These are phyloP conservation scores for Citrus mangshanensis DNA, from an alignment of 345 rosid genomes.

Conservation along the genomic window DNA sequence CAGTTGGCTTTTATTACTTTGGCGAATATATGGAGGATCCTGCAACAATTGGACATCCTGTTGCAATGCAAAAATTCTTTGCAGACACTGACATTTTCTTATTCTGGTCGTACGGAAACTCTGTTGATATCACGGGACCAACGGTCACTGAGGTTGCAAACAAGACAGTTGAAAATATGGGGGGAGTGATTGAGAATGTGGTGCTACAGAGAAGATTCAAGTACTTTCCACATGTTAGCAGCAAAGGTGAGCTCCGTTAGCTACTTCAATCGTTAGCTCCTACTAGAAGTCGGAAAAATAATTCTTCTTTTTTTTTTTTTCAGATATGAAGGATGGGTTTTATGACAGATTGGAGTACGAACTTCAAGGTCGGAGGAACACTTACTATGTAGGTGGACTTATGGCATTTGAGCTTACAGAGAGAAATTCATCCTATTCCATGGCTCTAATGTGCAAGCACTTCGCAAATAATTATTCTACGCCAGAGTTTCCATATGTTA, in stretches of 20 bases:
- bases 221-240: conserved; percentile 63
- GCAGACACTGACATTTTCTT: conserved; percentile 58
- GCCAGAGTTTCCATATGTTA: conserved; percentile 49
- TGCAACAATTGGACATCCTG: conserved; percentile 56
- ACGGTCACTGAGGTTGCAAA: conserved; percentile 40
- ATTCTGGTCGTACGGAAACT: conserved; percentile 70
- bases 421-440: conserved; percentile 66
- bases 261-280: not conserved
- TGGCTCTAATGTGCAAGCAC: conserved; percentile 59
- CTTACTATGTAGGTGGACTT: conserved; percentile 65
- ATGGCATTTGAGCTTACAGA: conserved; percentile 71
- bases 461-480: conserved; percentile 39
- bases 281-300: not conserved
- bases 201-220: conserved; percentile 54
- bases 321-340: conserved; percentile 70
- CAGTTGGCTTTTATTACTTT: conserved; percentile 60
- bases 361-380: conserved; percentile 57
- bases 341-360: conserved; percentile 51
- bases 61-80: conserved; percentile 70
- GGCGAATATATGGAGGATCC: conserved; percentile 70
- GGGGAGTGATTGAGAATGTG: conserved; percentile 46
- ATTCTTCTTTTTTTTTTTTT: conserved; percentile 15
- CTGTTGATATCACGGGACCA: conserved; percentile 38
- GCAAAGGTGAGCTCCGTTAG: conserved; percentile 43
- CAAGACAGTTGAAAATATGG: conserved; percentile 37